Base-by-base conservation (phyloP, 768 basidiomycete species). In the Boletus vinaceobasis region DNA sequence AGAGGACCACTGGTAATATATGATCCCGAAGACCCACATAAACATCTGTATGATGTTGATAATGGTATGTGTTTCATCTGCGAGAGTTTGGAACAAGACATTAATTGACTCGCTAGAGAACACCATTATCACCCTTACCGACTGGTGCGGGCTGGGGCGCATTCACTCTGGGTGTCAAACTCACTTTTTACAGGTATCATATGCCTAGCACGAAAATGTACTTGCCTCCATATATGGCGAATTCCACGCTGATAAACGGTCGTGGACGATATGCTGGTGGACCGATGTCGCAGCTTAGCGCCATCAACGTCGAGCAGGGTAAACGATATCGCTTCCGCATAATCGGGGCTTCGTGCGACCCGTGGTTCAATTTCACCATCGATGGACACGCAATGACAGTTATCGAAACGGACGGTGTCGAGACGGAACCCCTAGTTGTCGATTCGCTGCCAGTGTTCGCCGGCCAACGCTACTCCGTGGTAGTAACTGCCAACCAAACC, bases 401-500 rank as follows among this genome's bases (percentile, higher is more conserved):
- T 52, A 75, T 78, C 33, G 74, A 76, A 61, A 76, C 70, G 10
- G 79, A 79, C 48, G 73, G 74, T 3, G 53, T 74, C 13, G 73
- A 70, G 45, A 71, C 72, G 15, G 53, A 71, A 26, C 77, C 77
- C 5, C 53, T 76, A 3, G 57, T 64, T 0, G 75, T 76, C 8
- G 75, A 78, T 43, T 67, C 60, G 14, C 48, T 76, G 17, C 60
- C 66, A 13, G 70, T 75, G 11, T 67, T 63, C 10, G 52, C 70
- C 7, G 78, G 74, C 5, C 79, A 81, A 56, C 74, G 79, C 29
- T 80, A 79, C 53, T 80, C 78, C 1, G 70, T 80, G 52, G 64
- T 80, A 11, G 60, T 81, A 1, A 60, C 67, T 65, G 75, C 79
- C 5, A 70, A 75, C 57, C 67, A 76, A 40, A 60, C 69, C 0